Evolutionary conservation across 306 rosid genomes (phyloP).

Genomic region (Cotoneaster glaucophyllus): DNA sequence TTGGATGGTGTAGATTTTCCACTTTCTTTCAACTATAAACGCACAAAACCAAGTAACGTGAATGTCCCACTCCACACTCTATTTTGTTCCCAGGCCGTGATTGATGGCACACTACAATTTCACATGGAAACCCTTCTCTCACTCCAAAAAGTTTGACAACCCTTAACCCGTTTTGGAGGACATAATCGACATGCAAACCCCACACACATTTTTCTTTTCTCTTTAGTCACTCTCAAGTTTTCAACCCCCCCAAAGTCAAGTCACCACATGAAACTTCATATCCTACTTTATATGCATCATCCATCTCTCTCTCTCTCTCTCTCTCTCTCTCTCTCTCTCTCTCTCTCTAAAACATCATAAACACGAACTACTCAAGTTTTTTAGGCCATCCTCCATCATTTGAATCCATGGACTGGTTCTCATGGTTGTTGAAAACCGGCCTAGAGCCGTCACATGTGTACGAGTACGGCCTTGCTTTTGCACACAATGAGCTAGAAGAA

Average conservation of each 20-base stretch:
- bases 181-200: conserved; percentile 45
- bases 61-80: conserved; percentile 10
- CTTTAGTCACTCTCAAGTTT: conserved; percentile 58
- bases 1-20: not conserved
- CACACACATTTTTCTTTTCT: conserved; percentile 22
- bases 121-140: conserved; percentile 34
- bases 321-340: not conserved
- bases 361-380: not conserved
- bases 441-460: conserved; percentile 74
- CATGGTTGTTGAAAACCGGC: conserved; percentile 77
- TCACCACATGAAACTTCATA: conserved; percentile 15
- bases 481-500: conserved; percentile 86
- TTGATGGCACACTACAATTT: conserved; percentile 41
- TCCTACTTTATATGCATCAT: conserved; percentile 12
- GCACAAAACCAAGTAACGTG: conserved; percentile 21
- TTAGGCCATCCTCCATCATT: conserved; percentile 5
- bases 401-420: conserved; percentile 81
- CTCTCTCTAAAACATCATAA: not conserved
- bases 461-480: conserved; percentile 71
- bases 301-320: not conserved
- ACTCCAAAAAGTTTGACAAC: conserved; percentile 22
- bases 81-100: conserved; percentile 45
- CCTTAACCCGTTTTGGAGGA: conserved; percentile 36
- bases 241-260: conserved; percentile 18
- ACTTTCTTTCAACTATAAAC: conserved; percentile 21